Evolutionary conservation across 495 filamentous ascomycete species (phyloP), one percentile per base, ranked within the genome.

Genomic region (Aspergillus cristatus): DNA sequence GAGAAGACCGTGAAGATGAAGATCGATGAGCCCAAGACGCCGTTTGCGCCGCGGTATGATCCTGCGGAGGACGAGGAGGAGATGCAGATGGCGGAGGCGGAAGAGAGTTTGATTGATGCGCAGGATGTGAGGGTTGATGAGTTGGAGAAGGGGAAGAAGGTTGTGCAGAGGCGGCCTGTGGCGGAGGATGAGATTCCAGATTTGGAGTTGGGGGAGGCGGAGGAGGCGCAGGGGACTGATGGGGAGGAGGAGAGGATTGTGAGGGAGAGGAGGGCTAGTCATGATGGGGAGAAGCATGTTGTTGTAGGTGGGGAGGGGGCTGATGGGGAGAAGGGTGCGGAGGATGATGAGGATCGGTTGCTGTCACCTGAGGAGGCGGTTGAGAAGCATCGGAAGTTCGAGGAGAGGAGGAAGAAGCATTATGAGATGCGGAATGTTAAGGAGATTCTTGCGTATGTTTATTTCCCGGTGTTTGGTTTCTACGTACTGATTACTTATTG

Each of bases 391-490:
- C 74, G 74, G 42, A 74, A 81, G 57, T 98, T 98, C 53, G 89
- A 94, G 65, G 71, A 84, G 64, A 72, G 86, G 70, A 72, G 91
- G 57, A 94, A 87, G 75, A 86, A 76, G 63, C 91, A 98, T 58
- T 98, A 98, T 58, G 93, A 97, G 70, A 97, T 98, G 93, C 87
- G 76, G 70, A 82, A 91, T 53, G 86, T 97, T 15, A 94, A 89
- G 46, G 75, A 81, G 49, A 62, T 97, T 38, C 72, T 98, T 43
- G 91, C 87, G 81, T 83, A 59, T 40, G 75, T 68, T 35, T 6
- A 7, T 14, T 3, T 34, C 12, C 14, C 15, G n/a, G n/a, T 24
- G 8, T 8, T 24, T 24, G 8, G 16, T 32, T 11, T 1, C 12
- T n/a, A 25, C 8, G 18, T n/a, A 8, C 11, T 32, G 28, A 38